Evolutionary conservation across 148 eudicot genomes (phyloP), one percentile per base, ranked within the genome.

Genomic region (Linanthus parryae): DNA sequence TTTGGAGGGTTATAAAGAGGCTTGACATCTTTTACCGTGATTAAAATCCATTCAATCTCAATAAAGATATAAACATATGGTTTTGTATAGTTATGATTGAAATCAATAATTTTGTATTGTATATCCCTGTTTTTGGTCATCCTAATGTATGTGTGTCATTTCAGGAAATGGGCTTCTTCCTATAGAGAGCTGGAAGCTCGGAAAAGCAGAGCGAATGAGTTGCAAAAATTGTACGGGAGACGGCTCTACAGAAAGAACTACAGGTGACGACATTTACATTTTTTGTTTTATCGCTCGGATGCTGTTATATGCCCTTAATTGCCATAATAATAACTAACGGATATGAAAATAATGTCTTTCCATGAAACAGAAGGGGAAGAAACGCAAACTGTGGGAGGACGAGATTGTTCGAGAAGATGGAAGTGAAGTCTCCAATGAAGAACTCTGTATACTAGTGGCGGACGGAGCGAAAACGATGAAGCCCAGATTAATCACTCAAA

Each of bases 201-300:
- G 58, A 78, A 57, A 73, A 67, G 63, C 62, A 80, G 95, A 74
- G 77, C 72, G 20, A 61, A 64, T 39, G 82, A 66, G 23, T 69
- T 90, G 72, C 85, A 85, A 64, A 80, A 64, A 52, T 62, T 85
- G 31, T 72, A 76, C 60, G 66, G 68, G 92, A 83, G 40, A 85
- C 83, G 97, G 62, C 92, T 36, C 31, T 90, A 82, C 67, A 90
- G 72, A 85, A 82, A 70, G 95, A 90, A 67, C 58, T 90, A 45
- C 91, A 83, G 97, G 97, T 90, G 72, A 22, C 19, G n/a, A 17
- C 54, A 49, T 49, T 24, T 11, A 31, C 35, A 11, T 5, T 22
- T 48, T n/a, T 27, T 12, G 16, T 45, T 45, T 43, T 0, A 25
- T 8, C 0, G 2, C 33, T n/a, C 15, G n/a, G 14, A 28, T 11